phyloP scores from a whole-genome alignment of 2,329 filamentous ascomycete species.

The Xylaria sp. region DNA sequence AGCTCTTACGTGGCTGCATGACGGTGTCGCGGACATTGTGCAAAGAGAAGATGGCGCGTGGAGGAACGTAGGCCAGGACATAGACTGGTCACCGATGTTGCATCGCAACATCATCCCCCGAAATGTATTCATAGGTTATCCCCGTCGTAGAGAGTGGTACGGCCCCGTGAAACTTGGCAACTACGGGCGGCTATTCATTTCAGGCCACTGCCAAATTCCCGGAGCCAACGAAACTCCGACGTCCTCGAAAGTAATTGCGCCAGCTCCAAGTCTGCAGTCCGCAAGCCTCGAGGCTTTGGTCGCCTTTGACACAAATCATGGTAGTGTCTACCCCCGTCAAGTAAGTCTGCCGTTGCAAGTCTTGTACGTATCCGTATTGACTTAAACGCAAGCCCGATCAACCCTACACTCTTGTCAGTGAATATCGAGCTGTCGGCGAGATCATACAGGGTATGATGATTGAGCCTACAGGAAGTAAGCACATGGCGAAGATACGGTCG shows the following conservation, averaged over 20 bases:
- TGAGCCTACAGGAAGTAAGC: conserved; percentile 31
- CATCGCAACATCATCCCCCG: conserved; percentile 59
- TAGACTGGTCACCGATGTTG: conserved; percentile 63
- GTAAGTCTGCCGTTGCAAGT: conserved; percentile 37
- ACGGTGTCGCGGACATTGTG: conserved; percentile 53
- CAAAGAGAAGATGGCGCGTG: conserved; percentile 29
- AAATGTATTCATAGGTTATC: conserved; percentile 64
- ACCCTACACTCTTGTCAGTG: conserved; percentile 49
- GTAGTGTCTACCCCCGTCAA: conserved; percentile 42
- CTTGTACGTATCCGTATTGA: conserved; percentile 28
- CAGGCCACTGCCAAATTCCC: conserved; percentile 49
- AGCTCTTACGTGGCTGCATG: conserved; percentile 65
- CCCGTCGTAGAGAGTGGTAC: conserved; percentile 61
- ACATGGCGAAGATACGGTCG: conserved; percentile 36
- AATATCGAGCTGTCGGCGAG: conserved; percentile 49
- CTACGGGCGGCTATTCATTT: conserved; percentile 56
- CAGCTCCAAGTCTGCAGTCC: conserved; percentile 31
- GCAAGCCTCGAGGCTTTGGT: conserved; percentile 39
- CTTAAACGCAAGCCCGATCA: conserved; percentile 40
- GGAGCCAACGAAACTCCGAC: conserved; percentile 24
- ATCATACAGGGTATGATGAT: conserved; percentile 50
- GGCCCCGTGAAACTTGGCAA: conserved; percentile 66
- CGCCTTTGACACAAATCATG: conserved; percentile 30
- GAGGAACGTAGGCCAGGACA: conserved; percentile 43
- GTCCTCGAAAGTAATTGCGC: conserved; percentile 45